These are phyloP conservation scores for Camellia sinensis DNA, from an alignment of 148 eudicot species.

Conservation along the genomic window DNA sequence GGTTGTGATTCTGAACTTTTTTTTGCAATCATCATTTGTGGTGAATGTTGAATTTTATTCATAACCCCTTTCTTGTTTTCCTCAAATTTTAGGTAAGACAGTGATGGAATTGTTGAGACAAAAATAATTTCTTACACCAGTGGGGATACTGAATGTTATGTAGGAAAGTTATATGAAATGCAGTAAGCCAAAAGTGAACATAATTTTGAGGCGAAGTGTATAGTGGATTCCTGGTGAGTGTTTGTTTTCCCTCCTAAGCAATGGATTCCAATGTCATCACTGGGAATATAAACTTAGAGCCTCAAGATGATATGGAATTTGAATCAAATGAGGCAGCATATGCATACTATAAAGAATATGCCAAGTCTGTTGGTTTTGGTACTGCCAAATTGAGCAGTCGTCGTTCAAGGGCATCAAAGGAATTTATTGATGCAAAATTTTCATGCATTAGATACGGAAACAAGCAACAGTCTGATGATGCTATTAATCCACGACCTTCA, in stretches of 20 bases:
- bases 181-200: slow-evolving; percentile 11
- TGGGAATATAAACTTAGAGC: slow-evolving; percentile 37
- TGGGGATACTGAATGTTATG: neutral
- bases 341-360: slow-evolving; percentile 61
- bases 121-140: neutral
- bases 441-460: slow-evolving; percentile 70
- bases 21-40: neutral
- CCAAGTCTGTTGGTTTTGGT: slow-evolving; percentile 63
- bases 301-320: slow-evolving; percentile 52
- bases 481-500: slow-evolving; percentile 69
- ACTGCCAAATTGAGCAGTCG: slow-evolving; percentile 75
- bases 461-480: slow-evolving; percentile 73
- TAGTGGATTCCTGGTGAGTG: neutral
- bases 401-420: slow-evolving; percentile 63
- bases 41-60: neutral
- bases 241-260: neutral
- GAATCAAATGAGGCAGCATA: slow-evolving; percentile 66
- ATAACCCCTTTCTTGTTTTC: neutral
- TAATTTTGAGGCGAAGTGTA: neutral
- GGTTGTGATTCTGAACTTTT: neutral
- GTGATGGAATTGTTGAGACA: slow-evolving; percentile 6
- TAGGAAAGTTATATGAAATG: neutral
- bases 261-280: slow-evolving; percentile 34
- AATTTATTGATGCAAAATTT: slow-evolving; percentile 70
- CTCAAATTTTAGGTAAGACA: neutral